These are phyloP conservation scores for Epichloe gansuensis DNA, from an alignment of 2,329 filamentous ascomycete genomes.

Conservation along the genomic window DNA sequence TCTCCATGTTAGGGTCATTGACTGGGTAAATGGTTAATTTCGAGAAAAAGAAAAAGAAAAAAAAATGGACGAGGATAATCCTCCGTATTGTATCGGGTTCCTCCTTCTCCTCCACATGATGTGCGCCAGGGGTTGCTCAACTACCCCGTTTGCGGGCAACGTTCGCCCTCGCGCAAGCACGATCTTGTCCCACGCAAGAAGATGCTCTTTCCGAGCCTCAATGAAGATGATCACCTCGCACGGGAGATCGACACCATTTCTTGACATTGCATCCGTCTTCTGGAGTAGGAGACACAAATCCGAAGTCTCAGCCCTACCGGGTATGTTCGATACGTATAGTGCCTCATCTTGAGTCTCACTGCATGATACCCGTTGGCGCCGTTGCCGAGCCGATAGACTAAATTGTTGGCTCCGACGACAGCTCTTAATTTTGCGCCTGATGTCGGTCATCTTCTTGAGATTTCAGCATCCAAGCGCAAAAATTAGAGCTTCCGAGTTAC, in stretches of 20 bases:
- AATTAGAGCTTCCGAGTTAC: background rate
- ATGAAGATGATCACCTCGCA: conserved; percentile 8
- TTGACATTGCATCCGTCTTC: background rate
- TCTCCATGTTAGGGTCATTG: too few relatives aligned
- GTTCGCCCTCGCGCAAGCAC: conserved; percentile 2
- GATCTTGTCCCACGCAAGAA: conserved; percentile 7
- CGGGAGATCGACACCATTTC: conserved; percentile 5
- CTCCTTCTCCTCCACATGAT: background rate
- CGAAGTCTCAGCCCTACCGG: conserved; percentile 9
- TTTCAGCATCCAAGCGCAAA: background rate
- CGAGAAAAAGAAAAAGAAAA: too few relatives aligned
- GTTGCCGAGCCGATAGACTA: conserved; percentile 2
- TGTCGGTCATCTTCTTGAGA: background rate
- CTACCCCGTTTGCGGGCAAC: background rate
- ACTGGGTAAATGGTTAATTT: too few relatives aligned
- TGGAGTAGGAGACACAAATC: conserved; percentile 2
- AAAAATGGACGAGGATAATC: background rate
- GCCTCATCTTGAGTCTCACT: conserved; percentile 9
- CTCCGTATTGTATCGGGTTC: background rate
- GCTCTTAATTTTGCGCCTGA: background rate
- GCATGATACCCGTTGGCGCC: conserved; percentile 6
- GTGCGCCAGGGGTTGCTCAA: background rate
- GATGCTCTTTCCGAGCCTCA: background rate
- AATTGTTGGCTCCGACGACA: background rate
- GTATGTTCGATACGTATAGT: conserved; percentile 4